phyloP scores from a whole-genome alignment of 495 filamentous ascomycete species.

The Clohesyomyces aquaticus region DNA sequence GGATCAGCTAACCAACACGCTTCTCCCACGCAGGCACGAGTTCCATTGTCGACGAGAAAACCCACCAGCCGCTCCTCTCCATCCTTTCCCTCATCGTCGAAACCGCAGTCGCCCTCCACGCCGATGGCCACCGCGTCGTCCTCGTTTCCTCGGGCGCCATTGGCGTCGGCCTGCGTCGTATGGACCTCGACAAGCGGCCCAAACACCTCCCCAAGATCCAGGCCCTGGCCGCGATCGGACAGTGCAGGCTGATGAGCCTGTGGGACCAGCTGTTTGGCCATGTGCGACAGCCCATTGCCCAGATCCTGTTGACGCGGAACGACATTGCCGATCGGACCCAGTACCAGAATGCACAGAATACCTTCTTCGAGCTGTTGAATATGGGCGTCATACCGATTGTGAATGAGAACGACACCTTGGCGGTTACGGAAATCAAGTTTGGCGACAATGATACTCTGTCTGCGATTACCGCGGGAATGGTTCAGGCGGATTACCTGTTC shows the following conservation, averaged over 20 bases:
- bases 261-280: slow-evolving; percentile 93
- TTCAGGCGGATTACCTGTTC: slow-evolving; percentile 95
- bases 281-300: slow-evolving; percentile 84
- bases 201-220: slow-evolving; percentile 86
- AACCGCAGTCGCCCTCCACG: slow-evolving; percentile 79
- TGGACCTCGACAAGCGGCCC: slow-evolving; percentile 87
- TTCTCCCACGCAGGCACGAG: slow-evolving; percentile 78
- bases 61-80: slow-evolving; percentile 93
- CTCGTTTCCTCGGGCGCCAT: slow-evolving; percentile 97
- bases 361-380: slow-evolving; percentile 81
- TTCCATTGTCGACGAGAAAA: slow-evolving; percentile 95
- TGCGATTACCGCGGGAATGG: slow-evolving; percentile 95
- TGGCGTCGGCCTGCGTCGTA: slow-evolving; percentile 84
- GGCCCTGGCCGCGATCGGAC: slow-evolving; percentile 93
- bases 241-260: slow-evolving; percentile 91
- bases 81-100: slow-evolving; percentile 90
- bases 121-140: slow-evolving; percentile 91
- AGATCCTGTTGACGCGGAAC: slow-evolving; percentile 93
- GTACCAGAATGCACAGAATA: slow-evolving; percentile 96
- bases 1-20: slow-evolving; percentile 18
- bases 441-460: slow-evolving; percentile 98
- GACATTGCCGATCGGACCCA: slow-evolving; percentile 96
- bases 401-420: slow-evolving; percentile 97
- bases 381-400: slow-evolving; percentile 99
- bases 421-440: slow-evolving; percentile 99